Evolutionary conservation across 2,329 filamentous ascomycete genomes (phyloP), one percentile per base, ranked within the genome.

Genomic region (Myotisia sp.): DNA sequence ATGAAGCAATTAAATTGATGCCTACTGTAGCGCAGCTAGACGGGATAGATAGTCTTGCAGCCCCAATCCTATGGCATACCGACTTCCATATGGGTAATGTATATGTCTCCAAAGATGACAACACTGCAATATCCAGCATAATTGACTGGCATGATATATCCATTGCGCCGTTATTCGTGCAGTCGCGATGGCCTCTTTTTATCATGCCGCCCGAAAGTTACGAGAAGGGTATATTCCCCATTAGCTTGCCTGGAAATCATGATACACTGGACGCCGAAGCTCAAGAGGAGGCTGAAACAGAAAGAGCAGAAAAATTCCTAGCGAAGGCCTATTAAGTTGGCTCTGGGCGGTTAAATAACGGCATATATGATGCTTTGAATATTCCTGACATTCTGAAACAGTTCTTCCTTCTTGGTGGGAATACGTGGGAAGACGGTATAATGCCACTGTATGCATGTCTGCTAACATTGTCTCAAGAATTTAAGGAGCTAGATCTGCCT

Each of bases 91-190:
- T 54, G 13, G 46, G 48, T 3, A 64, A 63, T 38, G 46, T 63
- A 19, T 62, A 62, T 38, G 50, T 61, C 2, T 22, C 32, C 12
- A 17, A 16, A 2, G n/a, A 33, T 14, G n/a, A 34, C 2, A 10
- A 8, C 3, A 26, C 22, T 21, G 54, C 19, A 39, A 50, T 27
- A 41, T 43, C 31, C 41, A 41, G 26, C 49, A 34, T 64, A 4
- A 62, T 64, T 37, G 57, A 64, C 44, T 63, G 59, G 58, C 54
- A 63, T 43, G 49, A 51, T n/a, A 44, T 37, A 12, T 61, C 53
- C 42, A 43, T 45, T 12, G 48, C 29, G 1, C 50, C 44, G 23
- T 39, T 50, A 14, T 44, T 49, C 13, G 43, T 47, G 19, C 45
- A 46, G 42, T 45, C 44, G 1, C 44, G 39, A 26, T 36, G 33